These are phyloP conservation scores for Penicillium canescens DNA, from an alignment of 495 filamentous ascomycete genomes.

Conservation along the genomic window DNA sequence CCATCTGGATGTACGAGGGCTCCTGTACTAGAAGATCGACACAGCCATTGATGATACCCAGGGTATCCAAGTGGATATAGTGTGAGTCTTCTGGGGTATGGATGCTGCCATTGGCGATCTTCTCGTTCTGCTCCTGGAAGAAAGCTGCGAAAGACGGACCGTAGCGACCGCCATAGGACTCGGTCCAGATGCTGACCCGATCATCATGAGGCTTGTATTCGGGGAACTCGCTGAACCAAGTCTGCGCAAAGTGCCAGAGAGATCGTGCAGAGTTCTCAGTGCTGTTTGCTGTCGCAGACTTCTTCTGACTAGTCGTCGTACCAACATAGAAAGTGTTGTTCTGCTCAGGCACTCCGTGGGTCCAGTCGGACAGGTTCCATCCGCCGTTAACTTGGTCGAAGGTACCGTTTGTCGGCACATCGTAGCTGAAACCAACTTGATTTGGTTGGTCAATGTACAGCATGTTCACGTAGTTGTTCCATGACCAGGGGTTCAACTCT, in stretches of 20 bases:
- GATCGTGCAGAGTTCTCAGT: conserved; percentile 54
- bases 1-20: conserved; percentile 65
- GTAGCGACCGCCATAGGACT: conserved; percentile 68
- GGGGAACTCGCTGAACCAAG: conserved; percentile 57
- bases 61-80: conserved; percentile 49
- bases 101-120: conserved; percentile 42
- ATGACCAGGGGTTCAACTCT: conserved; percentile 55
- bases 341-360: conserved; percentile 48
- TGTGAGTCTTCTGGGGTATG: conserved; percentile 26
- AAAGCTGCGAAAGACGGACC: conserved; percentile 65
- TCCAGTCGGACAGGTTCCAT: conserved; percentile 33
- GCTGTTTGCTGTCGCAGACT: conserved; percentile 46
- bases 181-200: conserved; percentile 54
- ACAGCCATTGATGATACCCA: conserved; percentile 69
- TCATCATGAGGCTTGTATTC: conserved; percentile 56
- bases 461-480: conserved; percentile 64
- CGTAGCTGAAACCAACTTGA: conserved; percentile 63
- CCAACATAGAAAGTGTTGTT: conserved; percentile 64
- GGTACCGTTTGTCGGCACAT: conserved; percentile 44
- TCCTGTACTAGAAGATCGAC: conserved; percentile 71
- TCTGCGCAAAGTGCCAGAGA: conserved; percentile 60
- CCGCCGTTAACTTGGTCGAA: conserved; percentile 36
- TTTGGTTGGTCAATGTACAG: conserved; percentile 67
- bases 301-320: conserved; percentile 53
- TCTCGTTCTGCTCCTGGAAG: conserved; percentile 65